Evolutionary conservation across 2,329 filamentous ascomycete genomes (phyloP).

Genomic region (Penicillium crustosum): DNA sequence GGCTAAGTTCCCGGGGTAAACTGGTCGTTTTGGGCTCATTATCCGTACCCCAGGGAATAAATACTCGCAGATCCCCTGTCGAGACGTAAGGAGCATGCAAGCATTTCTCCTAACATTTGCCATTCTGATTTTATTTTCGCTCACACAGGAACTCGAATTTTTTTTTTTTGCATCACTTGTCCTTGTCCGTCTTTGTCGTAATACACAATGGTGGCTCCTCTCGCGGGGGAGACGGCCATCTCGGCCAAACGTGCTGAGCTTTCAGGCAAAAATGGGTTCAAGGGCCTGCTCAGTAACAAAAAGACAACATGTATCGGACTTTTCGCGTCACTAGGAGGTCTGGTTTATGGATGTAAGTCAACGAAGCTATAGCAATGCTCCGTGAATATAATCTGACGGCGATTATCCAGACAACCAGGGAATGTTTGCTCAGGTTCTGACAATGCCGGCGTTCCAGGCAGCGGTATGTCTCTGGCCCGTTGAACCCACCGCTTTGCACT

Average conservation of each 20-base stretch:
- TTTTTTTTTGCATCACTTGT: neutral
- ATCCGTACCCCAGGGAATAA: constrained; percentile 10
- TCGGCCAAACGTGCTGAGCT: constrained; percentile 38
- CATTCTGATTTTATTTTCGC: neutral
- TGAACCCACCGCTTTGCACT: neutral
- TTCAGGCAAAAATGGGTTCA: constrained; percentile 45
- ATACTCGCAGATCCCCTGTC: constrained; percentile 10
- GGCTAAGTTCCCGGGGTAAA: constrained; percentile 4
- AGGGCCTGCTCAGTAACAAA: constrained; percentile 53
- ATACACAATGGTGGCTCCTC: constrained; percentile 15
- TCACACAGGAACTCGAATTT: neutral
- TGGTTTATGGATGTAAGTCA: constrained; percentile 58
- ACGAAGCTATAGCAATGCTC: neutral
- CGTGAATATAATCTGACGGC: neutral
- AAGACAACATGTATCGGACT: constrained; percentile 57
- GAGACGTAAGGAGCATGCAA: neutral
- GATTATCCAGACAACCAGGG: constrained; percentile 63
- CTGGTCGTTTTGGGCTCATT: neutral
- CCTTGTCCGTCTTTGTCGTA: neutral
- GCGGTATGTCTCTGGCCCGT: constrained; percentile 43
- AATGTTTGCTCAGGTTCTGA: constrained; percentile 69
- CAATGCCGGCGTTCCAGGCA: constrained; percentile 49
- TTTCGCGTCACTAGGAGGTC: constrained; percentile 54
- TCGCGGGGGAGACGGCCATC: constrained; percentile 25
- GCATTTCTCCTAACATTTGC: neutral